Conservation (phyloP, 768 basidiomycete genomes). For the Russula earlei region DNA sequence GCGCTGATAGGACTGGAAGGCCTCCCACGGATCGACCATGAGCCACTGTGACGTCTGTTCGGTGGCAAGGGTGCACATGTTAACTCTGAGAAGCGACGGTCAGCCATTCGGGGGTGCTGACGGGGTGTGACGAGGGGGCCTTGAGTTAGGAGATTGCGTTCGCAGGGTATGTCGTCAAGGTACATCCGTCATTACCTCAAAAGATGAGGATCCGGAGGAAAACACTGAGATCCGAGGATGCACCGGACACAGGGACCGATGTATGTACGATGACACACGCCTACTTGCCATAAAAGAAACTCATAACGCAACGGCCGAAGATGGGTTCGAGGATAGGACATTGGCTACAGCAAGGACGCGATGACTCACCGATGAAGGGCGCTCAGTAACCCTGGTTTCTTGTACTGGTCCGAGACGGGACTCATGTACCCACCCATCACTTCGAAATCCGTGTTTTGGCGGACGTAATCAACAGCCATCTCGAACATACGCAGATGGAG, state of each 20-base stretch:
- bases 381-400: constrained; percentile 88
- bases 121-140: not conserved
- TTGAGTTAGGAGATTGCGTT: not conserved
- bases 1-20: constrained; percentile 87
- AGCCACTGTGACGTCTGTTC: constrained; percentile 89
- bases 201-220: not conserved
- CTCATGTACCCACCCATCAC: constrained; percentile 94
- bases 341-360: not conserved
- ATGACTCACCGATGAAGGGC: constrained; percentile 74
- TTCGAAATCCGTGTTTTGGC: constrained; percentile 87
- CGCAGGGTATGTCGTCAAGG: not conserved
- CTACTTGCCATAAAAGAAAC: not conserved
- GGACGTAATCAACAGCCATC: constrained; percentile 95
- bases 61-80: constrained; percentile 83
- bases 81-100: constrained; percentile 40
- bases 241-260: not conserved
- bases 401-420: constrained; percentile 93
- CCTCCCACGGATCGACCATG: constrained; percentile 98
- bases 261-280: not conserved
- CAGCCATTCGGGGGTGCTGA: not conserved
- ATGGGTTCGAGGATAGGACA: not conserved
- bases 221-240: not conserved
- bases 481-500: constrained; percentile 99
- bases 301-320: not conserved
- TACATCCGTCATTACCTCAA: not conserved